Evolutionary conservation across 768 basidiomycete genomes (phyloP).

Genomic region (Mrakia blollopis): DNA sequence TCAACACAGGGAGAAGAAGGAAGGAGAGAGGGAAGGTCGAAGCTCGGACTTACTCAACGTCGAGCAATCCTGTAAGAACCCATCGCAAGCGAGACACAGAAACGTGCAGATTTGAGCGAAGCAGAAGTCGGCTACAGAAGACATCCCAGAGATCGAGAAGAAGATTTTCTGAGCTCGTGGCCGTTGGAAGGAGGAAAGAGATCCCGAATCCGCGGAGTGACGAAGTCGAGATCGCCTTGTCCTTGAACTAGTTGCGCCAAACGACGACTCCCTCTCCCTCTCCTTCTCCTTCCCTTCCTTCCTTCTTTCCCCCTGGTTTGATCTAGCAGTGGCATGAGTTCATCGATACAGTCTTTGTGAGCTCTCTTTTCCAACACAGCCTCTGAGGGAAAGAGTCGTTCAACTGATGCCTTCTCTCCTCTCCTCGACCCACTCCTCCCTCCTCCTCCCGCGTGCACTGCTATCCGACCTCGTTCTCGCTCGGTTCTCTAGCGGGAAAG

Average conservation of each 20-base stretch:
- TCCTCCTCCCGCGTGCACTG: neutral
- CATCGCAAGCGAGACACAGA: conserved; percentile 13
- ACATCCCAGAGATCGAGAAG: too few relatives aligned
- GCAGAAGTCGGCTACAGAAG: neutral
- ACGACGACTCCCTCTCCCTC: neutral
- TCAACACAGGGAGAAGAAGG: too few relatives aligned
- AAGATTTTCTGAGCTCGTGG: neutral
- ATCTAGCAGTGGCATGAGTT: conserved; percentile 2
- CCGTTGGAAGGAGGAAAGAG: neutral
- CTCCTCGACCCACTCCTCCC: neutral
- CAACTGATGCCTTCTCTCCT: neutral
- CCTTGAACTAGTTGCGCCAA: neutral
- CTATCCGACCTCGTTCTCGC: neutral
- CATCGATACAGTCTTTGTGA: conserved; percentile 5
- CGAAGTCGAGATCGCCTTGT: too few relatives aligned
- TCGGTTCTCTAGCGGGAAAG: conserved; percentile 25
- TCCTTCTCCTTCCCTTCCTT: neutral
- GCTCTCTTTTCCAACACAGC: neutral
- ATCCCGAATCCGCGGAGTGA: neutral
- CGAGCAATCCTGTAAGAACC: conserved; percentile 4
- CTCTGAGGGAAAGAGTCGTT: neutral
- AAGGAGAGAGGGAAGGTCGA: neutral
- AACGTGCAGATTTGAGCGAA: neutral
- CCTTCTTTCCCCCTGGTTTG: neutral
- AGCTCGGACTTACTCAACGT: conserved; percentile 15